Evolutionary conservation across 768 basidiomycete genomes (phyloP).

Genomic region (Amanita thiersii): DNA sequence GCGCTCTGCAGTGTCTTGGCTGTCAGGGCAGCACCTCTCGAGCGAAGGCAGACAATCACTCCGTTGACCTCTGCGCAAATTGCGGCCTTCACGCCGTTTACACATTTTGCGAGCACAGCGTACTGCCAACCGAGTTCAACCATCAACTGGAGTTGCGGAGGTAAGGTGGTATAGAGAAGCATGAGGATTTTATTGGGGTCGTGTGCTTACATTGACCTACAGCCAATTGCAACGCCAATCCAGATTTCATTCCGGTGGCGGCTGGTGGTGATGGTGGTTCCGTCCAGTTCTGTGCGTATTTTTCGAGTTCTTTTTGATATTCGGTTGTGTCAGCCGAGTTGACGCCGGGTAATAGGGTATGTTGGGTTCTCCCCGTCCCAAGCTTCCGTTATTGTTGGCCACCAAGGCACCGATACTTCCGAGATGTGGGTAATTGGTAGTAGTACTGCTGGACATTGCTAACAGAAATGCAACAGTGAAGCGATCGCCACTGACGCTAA

Average conservation of each 20-base stretch:
- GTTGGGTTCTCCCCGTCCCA: constrained; percentile 24
- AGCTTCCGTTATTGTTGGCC: constrained; percentile 30
- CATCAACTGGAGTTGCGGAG: constrained; percentile 42
- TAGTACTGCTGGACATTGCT: too few relatives aligned
- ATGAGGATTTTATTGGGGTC: neutral
- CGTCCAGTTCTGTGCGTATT: constrained; percentile 29
- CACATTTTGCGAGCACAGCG: constrained; percentile 40
- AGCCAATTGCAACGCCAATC: constrained; percentile 33
- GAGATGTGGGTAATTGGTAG: constrained; percentile 28
- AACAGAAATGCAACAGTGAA: constrained; percentile 20
- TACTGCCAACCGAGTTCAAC: constrained; percentile 39
- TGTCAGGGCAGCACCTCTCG: neutral
- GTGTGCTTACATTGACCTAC: neutral
- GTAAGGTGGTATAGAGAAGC: constrained; percentile 19
- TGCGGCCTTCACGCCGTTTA: constrained; percentile 35
- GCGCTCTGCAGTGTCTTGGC: neutral
- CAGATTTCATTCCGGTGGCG: constrained; percentile 31
- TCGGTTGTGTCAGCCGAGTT: neutral
- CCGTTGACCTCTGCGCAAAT: constrained; percentile 33
- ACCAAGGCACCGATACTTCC: constrained; percentile 32
- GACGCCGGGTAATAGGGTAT: constrained; percentile 11
- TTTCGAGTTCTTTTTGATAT: neutral
- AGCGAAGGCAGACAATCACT: constrained; percentile 17
- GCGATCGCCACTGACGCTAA: constrained; percentile 31
- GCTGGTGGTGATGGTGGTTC: constrained; percentile 34